Percentiles rank a stretch among this genome's conserved stretches.
Conservation (phyloP, 73 alveolate genomes). For the Durusdinium trenchii region DNA sequence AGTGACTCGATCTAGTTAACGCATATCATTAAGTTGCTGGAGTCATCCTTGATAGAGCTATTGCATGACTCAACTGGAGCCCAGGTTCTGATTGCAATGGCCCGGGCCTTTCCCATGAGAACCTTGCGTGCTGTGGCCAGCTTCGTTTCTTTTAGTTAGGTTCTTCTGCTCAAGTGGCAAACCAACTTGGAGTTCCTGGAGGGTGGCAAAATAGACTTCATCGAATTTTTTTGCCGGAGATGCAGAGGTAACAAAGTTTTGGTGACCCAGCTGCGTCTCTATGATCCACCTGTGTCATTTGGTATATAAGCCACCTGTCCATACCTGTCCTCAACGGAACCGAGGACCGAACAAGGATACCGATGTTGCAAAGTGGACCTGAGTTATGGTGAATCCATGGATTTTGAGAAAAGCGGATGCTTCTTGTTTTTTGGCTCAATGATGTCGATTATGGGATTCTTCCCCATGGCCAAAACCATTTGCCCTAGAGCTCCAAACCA, state of each 20-base stretch:
- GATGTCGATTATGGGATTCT: not conserved
- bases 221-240: constrained; percentile 8
- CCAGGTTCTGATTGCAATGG: constrained; percentile 17
- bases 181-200: not conserved
- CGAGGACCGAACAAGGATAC: not conserved
- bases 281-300: no score
- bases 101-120: not conserved
- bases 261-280: not conserved
- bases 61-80: not conserved
- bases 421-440: not conserved
- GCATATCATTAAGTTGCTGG: not conserved
- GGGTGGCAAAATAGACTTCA: not conserved
- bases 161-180: not conserved
- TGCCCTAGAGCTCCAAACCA: not conserved
- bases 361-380: constrained; percentile 26
- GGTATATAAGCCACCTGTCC: no score
- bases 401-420: not conserved
- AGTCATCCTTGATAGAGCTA: not conserved
- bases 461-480: not conserved
- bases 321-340: no score
- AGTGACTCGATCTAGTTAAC: not conserved
- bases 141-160: not conserved
- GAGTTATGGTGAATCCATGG: not conserved
- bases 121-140: not conserved
- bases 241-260: not conserved